These are phyloP conservation scores for Debaryomyces fabryi DNA, from an alignment of 1,139 yeast genomes.

Conservation along the genomic window DNA sequence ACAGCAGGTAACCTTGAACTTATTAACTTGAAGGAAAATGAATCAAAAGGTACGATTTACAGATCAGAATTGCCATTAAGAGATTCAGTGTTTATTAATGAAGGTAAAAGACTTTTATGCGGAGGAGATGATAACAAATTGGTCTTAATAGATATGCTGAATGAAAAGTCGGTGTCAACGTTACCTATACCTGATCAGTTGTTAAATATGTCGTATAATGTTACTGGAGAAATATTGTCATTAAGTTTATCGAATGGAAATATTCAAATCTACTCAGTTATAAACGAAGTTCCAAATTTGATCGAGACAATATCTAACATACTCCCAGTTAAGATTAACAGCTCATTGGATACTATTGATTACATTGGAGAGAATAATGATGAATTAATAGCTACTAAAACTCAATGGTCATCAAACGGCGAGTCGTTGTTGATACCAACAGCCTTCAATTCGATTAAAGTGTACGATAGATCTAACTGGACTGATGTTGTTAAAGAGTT, in stretches of 20 bases:
- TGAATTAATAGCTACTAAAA: slow-evolving; percentile 38
- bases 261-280: slow-evolving; percentile 64
- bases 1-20: slow-evolving; percentile 41
- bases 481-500: slow-evolving; percentile 12
- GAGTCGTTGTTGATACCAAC: slow-evolving; percentile 53
- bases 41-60: slow-evolving; percentile 31
- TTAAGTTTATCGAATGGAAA: slow-evolving; percentile 61
- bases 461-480: slow-evolving; percentile 42
- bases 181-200: slow-evolving; percentile 57
- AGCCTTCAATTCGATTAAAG: slow-evolving; percentile 31
- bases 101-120: slow-evolving; percentile 66
- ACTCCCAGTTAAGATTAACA: slow-evolving; percentile 36
- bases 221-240: slow-evolving; percentile 60
- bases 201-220: slow-evolving; percentile 62
- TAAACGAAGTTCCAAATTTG: slow-evolving; percentile 40
- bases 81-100: slow-evolving; percentile 66
- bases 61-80: slow-evolving; percentile 66
- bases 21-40: slow-evolving; percentile 24
- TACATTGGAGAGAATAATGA: slow-evolving; percentile 40
- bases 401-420: slow-evolving; percentile 53
- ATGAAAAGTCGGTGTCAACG: slow-evolving; percentile 32
- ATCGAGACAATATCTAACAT: slow-evolving; percentile 45
- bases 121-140: slow-evolving; percentile 80
- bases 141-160: slow-evolving; percentile 51
- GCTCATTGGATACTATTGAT: slow-evolving; percentile 42